Evolutionary conservation across 352 stramenopile genomes (phyloP), one percentile per base, ranked within the genome.

Genomic region (Phytopythium sindhum): DNA sequence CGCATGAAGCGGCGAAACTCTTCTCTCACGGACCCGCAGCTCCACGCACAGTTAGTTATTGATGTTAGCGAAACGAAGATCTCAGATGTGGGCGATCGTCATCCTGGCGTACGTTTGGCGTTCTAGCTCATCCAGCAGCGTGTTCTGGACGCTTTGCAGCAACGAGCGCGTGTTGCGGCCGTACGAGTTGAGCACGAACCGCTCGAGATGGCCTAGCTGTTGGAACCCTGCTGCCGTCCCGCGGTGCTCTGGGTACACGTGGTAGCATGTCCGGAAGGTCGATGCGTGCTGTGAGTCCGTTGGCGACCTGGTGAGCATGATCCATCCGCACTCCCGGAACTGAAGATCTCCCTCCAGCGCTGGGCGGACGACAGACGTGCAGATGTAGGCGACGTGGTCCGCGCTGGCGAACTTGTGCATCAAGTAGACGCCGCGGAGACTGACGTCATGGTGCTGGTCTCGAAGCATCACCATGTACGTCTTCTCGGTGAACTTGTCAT

Each of bases 381-480:
- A 60, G 14, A 60, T 26, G 23, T 60, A 60, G 4, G 37, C 54
- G 19, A 41, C 39, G 37, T 60, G 54, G 1, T 50, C 33, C 0
- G 29, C 19, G 26, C 24, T 8, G 6, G 37, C 21, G 37, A 60
- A 60, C 39, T 60, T 60, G 19, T 37, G 54, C 54, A 60, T 60
- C 37, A 51, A 2, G 39, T 50, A 60, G n/a, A 50, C 54, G 23
- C 54, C 54, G 9, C 39, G 54, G 24, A 60, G 54, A 24, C 23
- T 60, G 23, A 47, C 54, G n/a, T 47, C 24, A 4, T 48, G n/a
- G 24, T 50, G 33, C 9, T 60, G 3, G 54, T 60, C 54, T 23
- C 29, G 54, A 2, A 60, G 33, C 35, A 60, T 8, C 23, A 60
- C 54, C 54, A 60, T 60, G 54, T 23, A 60, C n/a, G 37, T 50